Conservation (phyloP, 208 protist genomes). For the Acanthamoeba lenticulata region DNA sequence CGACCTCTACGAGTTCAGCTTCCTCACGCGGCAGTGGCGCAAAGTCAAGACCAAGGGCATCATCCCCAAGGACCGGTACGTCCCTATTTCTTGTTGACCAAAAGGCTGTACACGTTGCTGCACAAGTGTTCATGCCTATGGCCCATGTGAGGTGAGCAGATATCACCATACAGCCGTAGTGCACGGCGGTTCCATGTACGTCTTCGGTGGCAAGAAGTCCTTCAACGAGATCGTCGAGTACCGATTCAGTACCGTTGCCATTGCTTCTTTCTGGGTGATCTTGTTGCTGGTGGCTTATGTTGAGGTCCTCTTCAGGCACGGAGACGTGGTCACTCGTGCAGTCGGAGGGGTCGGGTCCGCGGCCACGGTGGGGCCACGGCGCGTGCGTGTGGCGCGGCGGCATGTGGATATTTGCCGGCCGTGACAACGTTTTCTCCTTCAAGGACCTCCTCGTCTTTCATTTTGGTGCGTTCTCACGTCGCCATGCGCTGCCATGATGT, state of each 20-base stretch:
- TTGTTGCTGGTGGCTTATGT: not conserved
- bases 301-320: not conserved
- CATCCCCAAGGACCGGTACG: slow-evolving; percentile 39
- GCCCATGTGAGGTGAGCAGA: not conserved
- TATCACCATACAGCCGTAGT: slow-evolving; percentile 56
- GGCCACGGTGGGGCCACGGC: slow-evolving; percentile 46
- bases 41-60: slow-evolving; percentile 60
- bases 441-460: slow-evolving; percentile 41
- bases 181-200: slow-evolving; percentile 47
- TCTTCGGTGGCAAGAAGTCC: slow-evolving; percentile 55
- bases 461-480: not conserved
- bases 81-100: not conserved
- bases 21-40: not conserved
- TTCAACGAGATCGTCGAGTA: slow-evolving; percentile 66
- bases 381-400: slow-evolving; percentile 28
- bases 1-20: slow-evolving; percentile 63
- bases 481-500: not conserved
- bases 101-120: too few relatives aligned
- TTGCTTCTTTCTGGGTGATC: not conserved
- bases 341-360: slow-evolving; percentile 20
- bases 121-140: too few relatives aligned
- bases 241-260: not conserved
- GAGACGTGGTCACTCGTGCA: slow-evolving; percentile 60
- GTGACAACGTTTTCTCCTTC: slow-evolving; percentile 44
- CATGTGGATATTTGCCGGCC: slow-evolving; percentile 59